Base-by-base conservation (phyloP, 768 basidiomycete genomes). In the Podaxis mareebaensis region DNA sequence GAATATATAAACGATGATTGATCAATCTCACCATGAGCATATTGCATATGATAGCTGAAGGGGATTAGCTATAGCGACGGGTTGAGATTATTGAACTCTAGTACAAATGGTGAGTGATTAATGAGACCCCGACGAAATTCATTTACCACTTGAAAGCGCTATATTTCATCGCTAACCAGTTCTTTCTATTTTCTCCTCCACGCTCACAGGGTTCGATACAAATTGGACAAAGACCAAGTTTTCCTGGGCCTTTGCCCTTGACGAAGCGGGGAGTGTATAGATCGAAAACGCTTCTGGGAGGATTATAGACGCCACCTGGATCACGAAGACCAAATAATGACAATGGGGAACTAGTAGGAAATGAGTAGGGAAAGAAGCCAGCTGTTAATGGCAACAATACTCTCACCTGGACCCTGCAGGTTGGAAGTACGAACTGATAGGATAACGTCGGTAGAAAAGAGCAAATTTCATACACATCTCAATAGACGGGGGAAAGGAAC, bases 231-330 rank as follows among this genome's bases (percentile, higher is more conserved):
- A 92, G 71, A 2, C 91, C 92, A 0, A 87, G 82, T 74, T 93
- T 93, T 2, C 83, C 81, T 1, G 75, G 71, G 4, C 90, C 91
- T 55, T 77, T 81, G 3, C 92, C 92, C 67, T 83, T 86, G 49
- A 90, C 88, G 67, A 90, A 90, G 12, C 92, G 81, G 7, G 92
- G 90, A 0, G 89, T 91, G 68, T 94, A 94, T 10, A 94, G 76
- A 69, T 93, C 92, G 49, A 87, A 75, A 1, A 80, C 72, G 54
- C 77, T 74, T 22, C 87, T 83, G 0, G 91, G 88, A 30, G 81
- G 75, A 62, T 92, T 91, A 66, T 84, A 85, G 1, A 65, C 75
- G 1, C 87, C 88, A 38, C 81, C 81, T 0, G 81, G 82, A 67
- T 80, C 75, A 0, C 66, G 58, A 3, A 73, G 66, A 42, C 70